Evolutionary conservation across 176 grass and related monocot genomes (phyloP), one percentile per base, ranked within the genome.

Genomic region (Oryza coarctata): DNA sequence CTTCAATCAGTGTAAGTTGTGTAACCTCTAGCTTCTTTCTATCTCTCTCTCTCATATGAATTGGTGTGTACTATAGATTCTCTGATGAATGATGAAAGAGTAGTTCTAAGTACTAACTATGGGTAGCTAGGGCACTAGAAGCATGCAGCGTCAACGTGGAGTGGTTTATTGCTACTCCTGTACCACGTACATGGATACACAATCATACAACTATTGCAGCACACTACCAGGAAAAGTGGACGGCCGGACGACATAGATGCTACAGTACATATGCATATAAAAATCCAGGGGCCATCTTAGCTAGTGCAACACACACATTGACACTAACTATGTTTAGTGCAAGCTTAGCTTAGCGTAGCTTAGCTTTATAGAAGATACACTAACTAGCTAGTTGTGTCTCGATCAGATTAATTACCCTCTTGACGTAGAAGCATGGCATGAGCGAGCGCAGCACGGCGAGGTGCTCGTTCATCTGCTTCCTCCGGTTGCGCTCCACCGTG

Each of bases 401-500:
- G n/a, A n/a, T n/a, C n/a, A n/a, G n/a, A 41, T 60, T 11, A 25
- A 25, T 60, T 90, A 95, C 93, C 70, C 93, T 95, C 62, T 95
- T 92, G 28, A 92, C 88, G 30, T 95, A 95, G 81, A 95, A 95
- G 79, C 90, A 95, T 7, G 93, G 93, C 93, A 95, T 95, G 85
- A 95, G 79, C 13, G 93, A 82, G 23, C 93, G 93, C 38, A 95
- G 83, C 63, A 86, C 80, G 49, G 76, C 20, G 63, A 95, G 79
- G 70, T 92, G 88, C 63, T 92, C 90, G 34, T 95, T 95, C 93
- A 90, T 95, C 71, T 95, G 93, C 90, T 95, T 95, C 90, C 93
- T 90, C 78, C 93, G 87, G 85, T 95, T 95, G 55, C 93, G 93
- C 93, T 95, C 93, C 70, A 95, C 93, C 55, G 93, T 70, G 36